Conservation (phyloP, 2,329 filamentous ascomycete species). For the Cladobotryum protrusum region DNA sequence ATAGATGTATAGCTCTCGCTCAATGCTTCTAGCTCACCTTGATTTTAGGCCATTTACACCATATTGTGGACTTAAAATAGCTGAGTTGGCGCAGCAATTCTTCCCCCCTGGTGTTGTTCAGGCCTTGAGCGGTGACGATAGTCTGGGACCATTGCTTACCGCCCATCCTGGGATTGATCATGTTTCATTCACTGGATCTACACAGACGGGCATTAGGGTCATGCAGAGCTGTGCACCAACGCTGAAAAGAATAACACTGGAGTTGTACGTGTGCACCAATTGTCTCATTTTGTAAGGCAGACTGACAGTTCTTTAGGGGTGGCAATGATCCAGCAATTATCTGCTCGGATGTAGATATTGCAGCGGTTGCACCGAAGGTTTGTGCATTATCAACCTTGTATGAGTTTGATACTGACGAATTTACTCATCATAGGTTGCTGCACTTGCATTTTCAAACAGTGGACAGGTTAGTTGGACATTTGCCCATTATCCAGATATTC, state of each 20-base stretch:
- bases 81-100: constrained; percentile 49
- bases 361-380: constrained; percentile 17
- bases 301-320: constrained; percentile 27
- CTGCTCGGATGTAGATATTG: constrained; percentile 44
- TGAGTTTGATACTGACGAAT: neutral
- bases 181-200: constrained; percentile 69
- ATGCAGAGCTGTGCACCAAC: constrained; percentile 64
- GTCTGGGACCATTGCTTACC: constrained; percentile 53
- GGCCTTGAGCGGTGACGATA: constrained; percentile 54
- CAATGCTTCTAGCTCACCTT: too few relatives aligned
- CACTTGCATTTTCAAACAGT: constrained; percentile 44
- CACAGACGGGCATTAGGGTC: constrained; percentile 62
- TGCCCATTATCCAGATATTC: neutral
- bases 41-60: constrained; percentile 42
- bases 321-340: constrained; percentile 55
- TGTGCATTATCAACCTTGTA: too few relatives aligned
- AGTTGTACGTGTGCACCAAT: constrained; percentile 33
- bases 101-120: constrained; percentile 59
- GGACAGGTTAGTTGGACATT: constrained; percentile 29
- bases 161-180: constrained; percentile 52
- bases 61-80: constrained; percentile 52
- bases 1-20: too few relatives aligned
- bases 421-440: constrained; percentile 21
- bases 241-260: constrained; percentile 59
- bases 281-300: too few relatives aligned